These are phyloP conservation scores for Mallotus nudiflorus DNA, from an alignment of 345 rosid genomes.

Conservation along the genomic window DNA sequence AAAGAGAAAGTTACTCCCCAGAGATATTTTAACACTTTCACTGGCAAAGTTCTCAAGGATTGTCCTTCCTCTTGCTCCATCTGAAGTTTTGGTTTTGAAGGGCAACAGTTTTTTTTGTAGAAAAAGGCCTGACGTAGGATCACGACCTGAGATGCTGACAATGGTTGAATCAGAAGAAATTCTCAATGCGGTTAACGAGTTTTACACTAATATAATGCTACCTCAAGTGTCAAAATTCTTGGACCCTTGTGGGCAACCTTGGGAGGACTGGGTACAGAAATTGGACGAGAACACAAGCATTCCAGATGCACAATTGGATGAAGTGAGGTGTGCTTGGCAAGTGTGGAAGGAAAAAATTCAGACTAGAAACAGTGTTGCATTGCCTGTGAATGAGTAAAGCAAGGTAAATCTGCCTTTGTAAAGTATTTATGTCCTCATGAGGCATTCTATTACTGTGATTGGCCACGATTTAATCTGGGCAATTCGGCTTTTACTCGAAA, in stretches of 20 bases:
- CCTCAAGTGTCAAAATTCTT: constrained; percentile 72
- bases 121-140: constrained; percentile 34
- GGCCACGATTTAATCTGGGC: background rate
- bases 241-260: constrained; percentile 63
- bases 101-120: constrained; percentile 59
- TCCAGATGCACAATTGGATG: constrained; percentile 52
- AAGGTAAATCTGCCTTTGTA: constrained; percentile 6
- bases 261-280: constrained; percentile 77
- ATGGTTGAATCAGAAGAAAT: constrained; percentile 63
- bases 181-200: constrained; percentile 51
- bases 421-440: background rate
- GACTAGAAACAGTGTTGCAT: constrained; percentile 12
- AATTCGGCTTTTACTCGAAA: background rate
- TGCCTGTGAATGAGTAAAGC: constrained; percentile 24
- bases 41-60: constrained; percentile 75
- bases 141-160: constrained; percentile 57
- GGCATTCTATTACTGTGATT: background rate
- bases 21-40: constrained; percentile 67
- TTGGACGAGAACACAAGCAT: constrained; percentile 65
- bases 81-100: constrained; percentile 78
- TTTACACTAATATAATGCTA: constrained; percentile 54
- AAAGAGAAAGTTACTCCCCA: constrained; percentile 71
- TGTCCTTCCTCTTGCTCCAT: constrained; percentile 78
- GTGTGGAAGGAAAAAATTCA: constrained; percentile 57
- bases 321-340: constrained; percentile 66